Percentiles rank a stretch among this genome's conserved stretches.
Evolutionary conservation across 441 rosid species (phyloP).

Genomic region (Cnidoscolus chayamansa): DNA sequence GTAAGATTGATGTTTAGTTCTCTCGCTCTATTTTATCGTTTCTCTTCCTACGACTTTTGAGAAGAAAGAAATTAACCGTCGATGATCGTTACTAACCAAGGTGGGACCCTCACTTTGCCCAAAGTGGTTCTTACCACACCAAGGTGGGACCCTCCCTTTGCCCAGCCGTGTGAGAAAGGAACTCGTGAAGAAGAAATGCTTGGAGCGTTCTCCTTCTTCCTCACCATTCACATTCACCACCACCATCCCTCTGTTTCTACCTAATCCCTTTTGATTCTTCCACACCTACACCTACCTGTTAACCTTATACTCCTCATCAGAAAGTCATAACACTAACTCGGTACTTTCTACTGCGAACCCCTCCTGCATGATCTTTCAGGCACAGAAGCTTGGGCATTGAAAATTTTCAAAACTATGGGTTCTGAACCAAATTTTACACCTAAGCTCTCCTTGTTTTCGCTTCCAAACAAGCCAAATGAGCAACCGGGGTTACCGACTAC

Average conservation of each 20-base stretch:
- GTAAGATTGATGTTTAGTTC: no score
- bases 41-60: no score
- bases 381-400: no score
- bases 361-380: background rate
- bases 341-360: background rate
- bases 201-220: constrained; percentile 27
- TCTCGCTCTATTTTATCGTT: no score
- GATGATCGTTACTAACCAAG: no score
- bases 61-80: no score
- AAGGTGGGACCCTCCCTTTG: background rate
- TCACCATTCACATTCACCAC: constrained; percentile 12
- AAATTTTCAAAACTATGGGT: constrained; percentile 21
- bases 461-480: constrained; percentile 39
- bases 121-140: no score
- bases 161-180: background rate
- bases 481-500: constrained; percentile 47
- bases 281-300: background rate
- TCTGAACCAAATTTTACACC: constrained; percentile 35
- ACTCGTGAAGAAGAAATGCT: constrained; percentile 34
- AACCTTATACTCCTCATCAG: background rate
- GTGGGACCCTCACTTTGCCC: background rate
- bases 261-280: background rate
- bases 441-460: constrained; percentile 48
- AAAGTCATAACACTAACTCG: constrained; percentile 9
- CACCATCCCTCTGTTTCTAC: constrained; percentile 2